phyloP scores from a whole-genome alignment of 352 stramenopile genomes.

The Vaucheria bursata region DNA sequence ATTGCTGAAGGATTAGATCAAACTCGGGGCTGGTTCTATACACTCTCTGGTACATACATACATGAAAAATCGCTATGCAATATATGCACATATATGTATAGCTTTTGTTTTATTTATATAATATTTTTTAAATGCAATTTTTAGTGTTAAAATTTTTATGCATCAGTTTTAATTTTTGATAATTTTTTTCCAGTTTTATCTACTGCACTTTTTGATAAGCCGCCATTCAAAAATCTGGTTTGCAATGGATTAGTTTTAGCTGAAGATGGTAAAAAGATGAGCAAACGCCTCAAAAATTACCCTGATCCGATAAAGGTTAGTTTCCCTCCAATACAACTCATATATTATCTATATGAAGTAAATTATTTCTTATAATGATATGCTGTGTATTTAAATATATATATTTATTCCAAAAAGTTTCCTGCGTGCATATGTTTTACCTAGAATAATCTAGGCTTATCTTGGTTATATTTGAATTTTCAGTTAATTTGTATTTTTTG shows the following conservation, averaged over 20 bases:
- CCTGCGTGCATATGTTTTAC: no score
- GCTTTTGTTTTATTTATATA: neutral
- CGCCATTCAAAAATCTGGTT: slow-evolving; percentile 99
- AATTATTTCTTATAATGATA: no score
- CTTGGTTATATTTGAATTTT: no score
- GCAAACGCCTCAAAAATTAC: slow-evolving; percentile 97
- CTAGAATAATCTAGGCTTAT: no score
- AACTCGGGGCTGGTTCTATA: slow-evolving; percentile 99
- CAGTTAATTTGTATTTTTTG: no score
- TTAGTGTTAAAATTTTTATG: neutral
- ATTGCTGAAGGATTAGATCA: slow-evolving; percentile 99
- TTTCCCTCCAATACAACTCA: no score
- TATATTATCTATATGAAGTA: no score
- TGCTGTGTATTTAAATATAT: no score
- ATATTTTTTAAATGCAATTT: neutral
- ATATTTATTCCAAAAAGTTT: no score
- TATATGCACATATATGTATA: no score
- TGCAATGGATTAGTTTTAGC: slow-evolving; percentile 98
- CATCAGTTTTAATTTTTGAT: no score
- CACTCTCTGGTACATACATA: slow-evolving; percentile 67
- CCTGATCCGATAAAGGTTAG: slow-evolving; percentile 24
- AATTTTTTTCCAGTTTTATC: slow-evolving; percentile 99
- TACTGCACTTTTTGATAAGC: slow-evolving; percentile 96
- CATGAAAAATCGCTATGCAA: no score
- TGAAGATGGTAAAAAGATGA: slow-evolving; percentile 99